Evolutionary conservation across 225 moss, liverwort and hornwort genomes (phyloP).

Genomic region (Polytrichum formosum): DNA sequence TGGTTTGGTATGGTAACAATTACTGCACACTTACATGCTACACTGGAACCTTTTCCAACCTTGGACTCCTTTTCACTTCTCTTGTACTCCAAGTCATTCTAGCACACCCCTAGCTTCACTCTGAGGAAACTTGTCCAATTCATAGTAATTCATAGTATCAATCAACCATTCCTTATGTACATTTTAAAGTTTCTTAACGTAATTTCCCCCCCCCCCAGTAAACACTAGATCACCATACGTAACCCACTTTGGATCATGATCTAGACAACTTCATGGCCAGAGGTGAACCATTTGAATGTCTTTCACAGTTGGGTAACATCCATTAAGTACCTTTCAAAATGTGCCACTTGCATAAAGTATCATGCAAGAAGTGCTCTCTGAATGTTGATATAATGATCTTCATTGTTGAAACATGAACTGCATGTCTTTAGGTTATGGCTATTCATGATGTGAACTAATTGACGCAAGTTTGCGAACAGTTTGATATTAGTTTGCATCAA

Average conservation of each 20-base stretch:
- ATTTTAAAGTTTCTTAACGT: conserved; percentile 51
- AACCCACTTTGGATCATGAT: conserved; percentile 46
- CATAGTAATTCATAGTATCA: conserved; percentile 94
- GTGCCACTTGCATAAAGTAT: conserved; percentile 30
- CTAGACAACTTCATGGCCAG: not conserved
- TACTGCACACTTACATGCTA: too few species aligned
- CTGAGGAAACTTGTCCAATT: conserved; percentile 88
- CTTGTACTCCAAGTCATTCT: conserved; percentile 74
- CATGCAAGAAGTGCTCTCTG: too few species aligned
- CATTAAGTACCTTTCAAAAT: conserved; percentile 31
- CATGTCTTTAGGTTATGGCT: too few species aligned
- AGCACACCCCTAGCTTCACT: conserved; percentile 88
- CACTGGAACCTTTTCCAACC: too few species aligned
- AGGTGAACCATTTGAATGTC: conserved; percentile 64
- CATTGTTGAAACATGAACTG: too few species aligned
- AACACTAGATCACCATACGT: conserved; percentile 39
- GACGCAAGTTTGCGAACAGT: too few species aligned
- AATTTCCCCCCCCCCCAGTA: conserved; percentile 35
- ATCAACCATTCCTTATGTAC: conserved; percentile 72
- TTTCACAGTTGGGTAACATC: conserved; percentile 4
- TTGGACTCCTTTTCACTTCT: conserved; percentile 1
- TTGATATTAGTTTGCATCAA: too few species aligned
- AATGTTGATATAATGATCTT: too few species aligned
- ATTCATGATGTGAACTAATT: too few species aligned
- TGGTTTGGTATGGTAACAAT: too few species aligned